phyloP scores from a whole-genome alignment of 2,329 filamentous ascomycete species.

The Penicillium carneum region DNA sequence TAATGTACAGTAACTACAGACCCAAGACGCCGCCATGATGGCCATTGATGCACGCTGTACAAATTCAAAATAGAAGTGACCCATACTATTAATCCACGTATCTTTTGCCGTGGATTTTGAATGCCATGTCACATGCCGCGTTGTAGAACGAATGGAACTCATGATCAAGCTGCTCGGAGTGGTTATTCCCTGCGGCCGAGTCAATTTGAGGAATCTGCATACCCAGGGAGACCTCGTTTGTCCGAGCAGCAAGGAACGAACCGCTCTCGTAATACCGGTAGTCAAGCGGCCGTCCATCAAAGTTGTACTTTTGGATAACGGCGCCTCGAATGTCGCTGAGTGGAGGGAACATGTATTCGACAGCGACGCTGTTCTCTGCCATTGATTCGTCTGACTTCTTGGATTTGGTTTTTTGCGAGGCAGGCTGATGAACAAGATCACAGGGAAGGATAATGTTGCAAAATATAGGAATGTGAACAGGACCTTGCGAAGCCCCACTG shows the following conservation, averaged over 20 bases:
- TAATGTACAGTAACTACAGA: conserved; percentile 21
- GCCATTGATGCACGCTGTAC: conserved; percentile 17
- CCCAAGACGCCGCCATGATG: conserved; percentile 12
- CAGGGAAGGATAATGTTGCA: conserved; percentile 43
- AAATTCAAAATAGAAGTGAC: conserved; percentile 12
- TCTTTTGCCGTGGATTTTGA: conserved; percentile 39
- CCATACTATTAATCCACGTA: conserved; percentile 9
- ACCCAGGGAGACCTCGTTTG: conserved; percentile 44
- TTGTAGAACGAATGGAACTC: conserved; percentile 49
- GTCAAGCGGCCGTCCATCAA: conserved; percentile 42
- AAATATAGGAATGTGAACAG: conserved; percentile 42
- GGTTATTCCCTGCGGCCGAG: conserved; percentile 10
- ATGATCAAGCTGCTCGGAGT: conserved; percentile 26
- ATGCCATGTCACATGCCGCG: conserved; percentile 49
- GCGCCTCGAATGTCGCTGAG: conserved; percentile 41
- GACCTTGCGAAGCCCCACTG: conserved; percentile 9
- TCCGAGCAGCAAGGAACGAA: conserved; percentile 40
- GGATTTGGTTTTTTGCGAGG: neutral
- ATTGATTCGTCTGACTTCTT: neutral
- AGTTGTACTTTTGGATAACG: conserved; percentile 43
- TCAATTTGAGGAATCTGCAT: conserved; percentile 34
- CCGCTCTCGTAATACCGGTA: conserved; percentile 45
- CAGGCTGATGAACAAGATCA: conserved; percentile 24
- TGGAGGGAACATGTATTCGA: conserved; percentile 48
- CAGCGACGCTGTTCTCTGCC: conserved; percentile 29